These are phyloP conservation scores for Tanacetum coccineum DNA, from an alignment of 129 eudicot genomes.

Conservation along the genomic window DNA sequence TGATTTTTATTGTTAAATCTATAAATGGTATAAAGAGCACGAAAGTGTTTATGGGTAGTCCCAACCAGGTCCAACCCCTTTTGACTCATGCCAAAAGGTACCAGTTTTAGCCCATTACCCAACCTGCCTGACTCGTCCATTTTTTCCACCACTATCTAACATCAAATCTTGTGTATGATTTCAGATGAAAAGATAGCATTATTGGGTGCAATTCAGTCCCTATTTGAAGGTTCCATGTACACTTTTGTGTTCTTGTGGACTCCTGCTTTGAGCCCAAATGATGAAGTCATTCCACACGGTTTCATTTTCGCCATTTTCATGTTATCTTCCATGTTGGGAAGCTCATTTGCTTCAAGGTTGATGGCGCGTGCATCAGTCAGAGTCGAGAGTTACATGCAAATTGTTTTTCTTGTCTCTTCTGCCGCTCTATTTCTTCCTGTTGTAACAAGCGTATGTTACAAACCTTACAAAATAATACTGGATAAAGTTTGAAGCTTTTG, in stretches of 20 bases:
- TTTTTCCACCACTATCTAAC: not conserved
- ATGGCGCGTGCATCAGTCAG: constrained; percentile 39
- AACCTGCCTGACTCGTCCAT: not conserved
- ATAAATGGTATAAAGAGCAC: too few species aligned
- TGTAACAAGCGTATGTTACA: constrained; percentile 40
- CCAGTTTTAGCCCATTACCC: too few species aligned
- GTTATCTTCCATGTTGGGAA: constrained; percentile 60
- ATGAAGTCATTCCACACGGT: constrained; percentile 59
- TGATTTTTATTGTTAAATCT: too few species aligned
- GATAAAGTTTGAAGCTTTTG: not conserved
- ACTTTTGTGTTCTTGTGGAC: constrained; percentile 62
- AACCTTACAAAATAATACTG: not conserved
- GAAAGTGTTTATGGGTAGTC: too few species aligned
- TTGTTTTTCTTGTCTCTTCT: constrained; percentile 45
- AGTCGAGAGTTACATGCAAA: constrained; percentile 63
- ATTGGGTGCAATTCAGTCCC: constrained; percentile 56
- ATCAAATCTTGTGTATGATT: not conserved
- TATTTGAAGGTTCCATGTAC: constrained; percentile 63
- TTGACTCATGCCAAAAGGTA: too few species aligned
- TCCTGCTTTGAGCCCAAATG: constrained; percentile 63
- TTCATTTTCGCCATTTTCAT: constrained; percentile 52
- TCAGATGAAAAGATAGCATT: constrained; percentile 54
- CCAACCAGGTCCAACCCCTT: too few species aligned
- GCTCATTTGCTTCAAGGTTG: constrained; percentile 51
- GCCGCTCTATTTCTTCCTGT: constrained; percentile 50